Percentiles rank a stretch among this genome's conserved stretches.
Evolutionary conservation across 306 rosid genomes (phyloP).

Genomic region (Medicago ruthenica): DNA sequence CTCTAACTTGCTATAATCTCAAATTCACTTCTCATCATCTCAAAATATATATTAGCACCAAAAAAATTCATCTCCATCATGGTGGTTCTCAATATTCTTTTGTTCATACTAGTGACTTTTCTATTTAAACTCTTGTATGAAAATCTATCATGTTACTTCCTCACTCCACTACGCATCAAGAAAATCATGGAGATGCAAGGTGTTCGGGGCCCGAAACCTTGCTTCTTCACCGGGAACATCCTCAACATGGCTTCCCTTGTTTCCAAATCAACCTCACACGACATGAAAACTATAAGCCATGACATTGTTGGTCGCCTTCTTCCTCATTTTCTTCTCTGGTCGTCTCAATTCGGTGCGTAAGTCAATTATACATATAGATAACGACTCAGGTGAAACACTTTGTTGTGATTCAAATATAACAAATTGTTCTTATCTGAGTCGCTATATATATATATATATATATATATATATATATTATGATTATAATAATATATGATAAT

Average conservation of each 20-base stretch:
- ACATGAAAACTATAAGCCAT: slow-evolving; percentile 76
- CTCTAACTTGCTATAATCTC: not conserved
- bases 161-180: slow-evolving; percentile 76
- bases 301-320: slow-evolving; percentile 84
- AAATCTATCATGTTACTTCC: slow-evolving; percentile 62
- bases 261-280: slow-evolving; percentile 65
- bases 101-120: slow-evolving; percentile 44
- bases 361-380: not conserved
- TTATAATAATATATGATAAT: too few relatives aligned
- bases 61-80: slow-evolving; percentile 11
- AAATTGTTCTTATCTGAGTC: not conserved
- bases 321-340: slow-evolving; percentile 87
- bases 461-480: too few relatives aligned
- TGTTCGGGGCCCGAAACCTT: slow-evolving; percentile 78
- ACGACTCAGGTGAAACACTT: not conserved
- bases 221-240: slow-evolving; percentile 77
- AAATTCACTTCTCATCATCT: not conserved
- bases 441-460: not conserved
- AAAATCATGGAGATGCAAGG: slow-evolving; percentile 89
- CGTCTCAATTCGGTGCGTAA: slow-evolving; percentile 65
- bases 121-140: slow-evolving; percentile 57
- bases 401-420: not conserved
- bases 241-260: slow-evolving; percentile 68
- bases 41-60: not conserved
- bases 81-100: slow-evolving; percentile 50